Percentiles rank a stretch among this genome's conserved stretches.
phyloP scores from a whole-genome alignment of 139 green algal genomes.

The Chlamydomonas sp. region DNA sequence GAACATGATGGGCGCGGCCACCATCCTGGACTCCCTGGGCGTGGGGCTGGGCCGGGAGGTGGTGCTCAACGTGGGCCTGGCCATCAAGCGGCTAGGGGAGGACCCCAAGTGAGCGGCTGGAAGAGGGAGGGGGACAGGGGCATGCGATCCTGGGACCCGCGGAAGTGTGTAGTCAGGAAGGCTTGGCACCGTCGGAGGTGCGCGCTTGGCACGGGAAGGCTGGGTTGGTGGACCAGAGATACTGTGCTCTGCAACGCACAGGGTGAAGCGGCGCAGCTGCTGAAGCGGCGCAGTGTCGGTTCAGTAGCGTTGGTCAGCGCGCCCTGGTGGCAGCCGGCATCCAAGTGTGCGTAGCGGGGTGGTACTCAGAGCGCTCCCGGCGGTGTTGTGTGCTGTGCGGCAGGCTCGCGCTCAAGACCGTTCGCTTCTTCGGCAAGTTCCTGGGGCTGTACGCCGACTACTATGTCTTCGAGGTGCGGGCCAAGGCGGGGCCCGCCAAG shows the following conservation, averaged over 20 bases:
- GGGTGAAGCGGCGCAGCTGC: no score
- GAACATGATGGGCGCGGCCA: constrained; percentile 68
- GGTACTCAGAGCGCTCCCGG: no score
- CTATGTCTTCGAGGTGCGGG: constrained; percentile 89
- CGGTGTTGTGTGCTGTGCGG: no score
- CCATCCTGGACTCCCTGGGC: constrained; percentile 76
- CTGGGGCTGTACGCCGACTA: constrained; percentile 80
- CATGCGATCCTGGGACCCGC: neutral
- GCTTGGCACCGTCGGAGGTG: no score
- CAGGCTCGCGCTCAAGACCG: neutral
- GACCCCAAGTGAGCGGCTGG: constrained; percentile 62
- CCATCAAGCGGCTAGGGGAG: constrained; percentile 81
- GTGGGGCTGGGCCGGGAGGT: constrained; percentile 69
- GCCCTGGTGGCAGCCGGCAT: no score
- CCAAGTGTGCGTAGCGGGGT: no score
- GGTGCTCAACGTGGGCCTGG: constrained; percentile 76
- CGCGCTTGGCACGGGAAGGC: no score
- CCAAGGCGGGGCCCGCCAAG: constrained; percentile 33
- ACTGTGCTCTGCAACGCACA: no score
- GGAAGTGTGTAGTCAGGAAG: no score
- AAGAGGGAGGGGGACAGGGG: neutral
- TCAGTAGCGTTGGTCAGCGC: no score
- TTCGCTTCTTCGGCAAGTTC: constrained; percentile 89
- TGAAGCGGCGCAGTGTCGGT: no score
- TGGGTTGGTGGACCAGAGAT: no score